Base-by-base conservation (phyloP, 768 basidiomycete species). In the Leccinum fibrillosum region DNA sequence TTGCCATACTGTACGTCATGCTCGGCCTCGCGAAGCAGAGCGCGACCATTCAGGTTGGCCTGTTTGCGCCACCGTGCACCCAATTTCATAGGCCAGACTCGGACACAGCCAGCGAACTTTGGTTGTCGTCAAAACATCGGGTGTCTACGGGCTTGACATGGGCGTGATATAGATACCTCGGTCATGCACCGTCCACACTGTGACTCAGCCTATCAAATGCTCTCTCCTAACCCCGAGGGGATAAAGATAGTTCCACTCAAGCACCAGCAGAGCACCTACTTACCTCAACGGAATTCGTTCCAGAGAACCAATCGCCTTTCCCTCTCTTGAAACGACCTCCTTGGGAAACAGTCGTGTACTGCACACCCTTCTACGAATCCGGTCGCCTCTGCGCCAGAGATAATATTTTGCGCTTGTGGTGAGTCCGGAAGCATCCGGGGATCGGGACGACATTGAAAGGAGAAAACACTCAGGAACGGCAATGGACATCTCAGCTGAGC, bases 291-390 rank as follows among this genome's bases (percentile, higher is more conserved):
- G 62, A 77, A 48, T 59, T 65, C 1, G 55, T 44, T 21, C 19
- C 19, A 76, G 64, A 8, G 76, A 75, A 15, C 74, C 74, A 8
- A 75, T 62, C 15, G 72, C 65, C 53, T 74, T 66, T 23, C 75
- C 75, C 5, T 74, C 78, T 42, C 61, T 61, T 52, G 58, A 75
- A 71, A 62, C 62, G 21, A 76, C 77, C 34, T 67, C 60, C 35
- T 54, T 57, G 12, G 72, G 72, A 54, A 76, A 62, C 39, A 42
- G 39, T 42, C 39, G 4, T 17, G 8, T 64, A 76, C 76, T 52
- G 77, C 70, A 59, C 73, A n/a, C 77, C 63, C 61, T 78, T 77
- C 56, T 62, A 37, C 73, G 64, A 76, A 81, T 13, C 76, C 77
- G 13, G 63, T 60, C 2, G 76, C 72, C 12, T 75, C 68, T 15